Evolutionary conservation across 805 yeast genomes (phyloP).

Genomic region (Candida xiaguanensis): DNA sequence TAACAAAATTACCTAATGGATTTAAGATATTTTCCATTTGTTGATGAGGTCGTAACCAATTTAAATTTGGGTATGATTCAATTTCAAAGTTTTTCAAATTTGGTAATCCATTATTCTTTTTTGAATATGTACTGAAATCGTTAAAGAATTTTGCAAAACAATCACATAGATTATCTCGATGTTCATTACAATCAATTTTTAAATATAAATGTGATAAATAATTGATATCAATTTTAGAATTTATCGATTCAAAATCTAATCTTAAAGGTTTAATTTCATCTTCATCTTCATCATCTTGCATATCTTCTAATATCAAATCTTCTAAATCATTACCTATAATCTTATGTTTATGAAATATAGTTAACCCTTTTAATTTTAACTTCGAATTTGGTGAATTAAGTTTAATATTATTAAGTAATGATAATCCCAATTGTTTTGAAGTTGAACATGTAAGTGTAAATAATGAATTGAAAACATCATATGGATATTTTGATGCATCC

Average conservation of each 20-base stretch:
- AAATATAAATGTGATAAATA: conserved; percentile 21
- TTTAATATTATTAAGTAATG: conserved; percentile 20
- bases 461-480: conserved; percentile 19
- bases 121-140: conserved; percentile 20
- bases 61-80: conserved; percentile 28
- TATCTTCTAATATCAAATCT: conserved; percentile 3
- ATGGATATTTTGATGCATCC: conserved; percentile 19
- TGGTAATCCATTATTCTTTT: conserved; percentile 24
- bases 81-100: conserved; percentile 25
- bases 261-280: background rate
- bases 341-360: conserved; percentile 30
- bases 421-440: conserved; percentile 28
- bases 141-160: conserved; percentile 27
- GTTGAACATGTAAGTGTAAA: conserved; percentile 30
- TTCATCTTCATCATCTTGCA: background rate
- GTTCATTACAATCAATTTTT: conserved; percentile 30
- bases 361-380: conserved; percentile 24
- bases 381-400: conserved; percentile 19
- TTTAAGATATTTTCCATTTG: conserved; percentile 24
- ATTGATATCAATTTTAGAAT: conserved; percentile 22
- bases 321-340: conserved; percentile 11
- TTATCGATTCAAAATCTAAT: conserved; percentile 15
- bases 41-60: conserved; percentile 35
- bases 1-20: conserved; percentile 29
- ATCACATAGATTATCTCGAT: conserved; percentile 18